A percentile compares a stretch with the other conserved stretches of the same genome.
Conservation (phyloP, 2,329 filamentous ascomycete species). For the Colletotrichum higginsianum region DNA sequence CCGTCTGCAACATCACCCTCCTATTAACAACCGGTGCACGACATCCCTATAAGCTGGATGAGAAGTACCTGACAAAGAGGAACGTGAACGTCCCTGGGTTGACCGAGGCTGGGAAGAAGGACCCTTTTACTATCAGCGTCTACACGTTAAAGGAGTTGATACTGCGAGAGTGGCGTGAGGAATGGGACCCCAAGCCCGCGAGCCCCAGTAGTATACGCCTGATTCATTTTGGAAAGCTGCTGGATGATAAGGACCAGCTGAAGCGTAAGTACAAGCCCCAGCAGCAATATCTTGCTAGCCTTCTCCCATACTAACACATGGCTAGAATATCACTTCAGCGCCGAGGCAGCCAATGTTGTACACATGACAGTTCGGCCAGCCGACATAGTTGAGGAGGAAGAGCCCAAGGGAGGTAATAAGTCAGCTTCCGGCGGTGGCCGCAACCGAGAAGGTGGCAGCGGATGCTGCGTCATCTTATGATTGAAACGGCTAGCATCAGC, state of each 20-base stretch:
- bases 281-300: neutral
- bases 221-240: constrained; percentile 91
- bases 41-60: constrained; percentile 92
- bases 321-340: constrained; percentile 84
- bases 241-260: constrained; percentile 89
- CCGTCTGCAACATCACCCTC: constrained; percentile 82
- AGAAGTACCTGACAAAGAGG: constrained; percentile 85
- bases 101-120: constrained; percentile 71
- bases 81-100: constrained; percentile 82
- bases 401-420: constrained; percentile 77
- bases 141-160: constrained; percentile 97
- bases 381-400: constrained; percentile 86
- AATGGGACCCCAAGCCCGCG: constrained; percentile 90
- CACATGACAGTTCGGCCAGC: constrained; percentile 94
- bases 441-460: constrained; percentile 57
- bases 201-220: constrained; percentile 91
- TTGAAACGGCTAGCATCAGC: constrained; percentile 7
- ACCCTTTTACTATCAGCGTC: constrained; percentile 91
- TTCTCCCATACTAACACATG: constrained; percentile 23
- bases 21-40: constrained; percentile 85
- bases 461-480: constrained; percentile 69
- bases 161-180: constrained; percentile 90
- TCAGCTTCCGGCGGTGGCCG: constrained; percentile 57
- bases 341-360: constrained; percentile 85
- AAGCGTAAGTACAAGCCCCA: constrained; percentile 74